These are phyloP conservation scores for Linum usitatissimum DNA, from an alignment of 345 rosid species.

Conservation along the genomic window DNA sequence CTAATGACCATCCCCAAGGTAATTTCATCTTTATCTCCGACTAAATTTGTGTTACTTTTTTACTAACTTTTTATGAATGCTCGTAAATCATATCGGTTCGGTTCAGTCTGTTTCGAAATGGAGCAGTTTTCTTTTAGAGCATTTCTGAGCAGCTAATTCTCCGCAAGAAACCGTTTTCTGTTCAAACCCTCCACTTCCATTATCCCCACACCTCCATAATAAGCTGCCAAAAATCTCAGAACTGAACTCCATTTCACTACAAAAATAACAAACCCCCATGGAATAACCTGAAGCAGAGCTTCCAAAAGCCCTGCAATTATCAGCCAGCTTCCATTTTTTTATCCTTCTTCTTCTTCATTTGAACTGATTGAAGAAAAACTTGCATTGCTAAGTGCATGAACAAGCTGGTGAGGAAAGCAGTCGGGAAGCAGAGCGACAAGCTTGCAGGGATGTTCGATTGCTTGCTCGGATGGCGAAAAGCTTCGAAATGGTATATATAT, in stretches of 20 bases:
- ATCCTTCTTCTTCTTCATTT: neutral
- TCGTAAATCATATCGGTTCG: no score
- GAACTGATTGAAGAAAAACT: neutral
- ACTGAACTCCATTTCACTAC: neutral
- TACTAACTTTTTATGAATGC: no score
- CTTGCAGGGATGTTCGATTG: conserved; percentile 44
- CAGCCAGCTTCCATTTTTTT: neutral
- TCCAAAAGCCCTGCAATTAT: neutral
- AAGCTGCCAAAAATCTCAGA: neutral
- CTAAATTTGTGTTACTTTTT: neutral
- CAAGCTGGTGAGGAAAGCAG: neutral
- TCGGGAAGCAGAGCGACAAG: neutral
- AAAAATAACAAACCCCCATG: neutral
- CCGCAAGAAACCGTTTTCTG: neutral
- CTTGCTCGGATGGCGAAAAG: conserved; percentile 66
- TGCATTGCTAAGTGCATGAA: neutral
- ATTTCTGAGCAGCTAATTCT: neutral
- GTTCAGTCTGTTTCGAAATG: conserved; percentile 9
- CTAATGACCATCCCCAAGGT: neutral
- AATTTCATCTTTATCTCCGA: neutral
- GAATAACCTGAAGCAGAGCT: neutral
- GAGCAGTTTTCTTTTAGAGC: conserved; percentile 25
- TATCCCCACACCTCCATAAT: neutral
- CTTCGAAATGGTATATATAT: conserved; percentile 54
- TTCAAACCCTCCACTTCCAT: conserved; percentile 8